Base-by-base conservation (phyloP, 2,329 filamentous ascomycete genomes). In the Penicillium corylophilum region DNA sequence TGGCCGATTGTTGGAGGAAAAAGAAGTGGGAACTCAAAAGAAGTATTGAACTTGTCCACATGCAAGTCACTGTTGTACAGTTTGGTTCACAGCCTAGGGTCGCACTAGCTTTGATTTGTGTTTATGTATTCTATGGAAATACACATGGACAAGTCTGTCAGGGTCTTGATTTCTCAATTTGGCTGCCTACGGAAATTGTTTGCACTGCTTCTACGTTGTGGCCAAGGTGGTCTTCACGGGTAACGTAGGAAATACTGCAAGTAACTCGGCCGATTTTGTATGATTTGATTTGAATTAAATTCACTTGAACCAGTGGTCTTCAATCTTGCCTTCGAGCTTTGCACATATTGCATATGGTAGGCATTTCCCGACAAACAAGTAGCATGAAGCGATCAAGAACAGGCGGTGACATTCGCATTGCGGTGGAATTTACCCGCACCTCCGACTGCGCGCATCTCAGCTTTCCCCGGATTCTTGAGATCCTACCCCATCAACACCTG, bases 391-490 rank as follows among this genome's bases (percentile, higher is more conserved):
- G 22, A 23, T 13, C 31, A 26, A 26, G 20, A 20, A 13, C 22
- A 41, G 39, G 23, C 39, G 22, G 45, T 48, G 46, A 38, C 29
- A 33, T 24, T 35, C 9, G 5, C n/a, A 12, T 24, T 16, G 36
- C 28, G 38, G 38, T 15, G 38, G 31, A 20, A 48, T 33, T 20
- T 28, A 28, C 8, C 20, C 26, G 28, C 26, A 20, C 28, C 20
- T 26, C 46, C 29, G 23, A 49, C 39, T 47, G 26, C 45, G 23
- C 46, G n/a, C 29, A 33, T 49, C 33, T 28, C 53, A 58, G 55
- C 55, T 56, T 55, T 54, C 56, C 56, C 56, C 56, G 44, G 53
- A 58, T 56, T 58, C 42, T 44, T 20, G 33, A 51, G 40, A 41
- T 50, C 18, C 23, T 22, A 20, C 42, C 29, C 20, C 33, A 16